phyloP scores from a whole-genome alignment of 495 filamentous ascomycete genomes.

The Tuber borchii region DNA sequence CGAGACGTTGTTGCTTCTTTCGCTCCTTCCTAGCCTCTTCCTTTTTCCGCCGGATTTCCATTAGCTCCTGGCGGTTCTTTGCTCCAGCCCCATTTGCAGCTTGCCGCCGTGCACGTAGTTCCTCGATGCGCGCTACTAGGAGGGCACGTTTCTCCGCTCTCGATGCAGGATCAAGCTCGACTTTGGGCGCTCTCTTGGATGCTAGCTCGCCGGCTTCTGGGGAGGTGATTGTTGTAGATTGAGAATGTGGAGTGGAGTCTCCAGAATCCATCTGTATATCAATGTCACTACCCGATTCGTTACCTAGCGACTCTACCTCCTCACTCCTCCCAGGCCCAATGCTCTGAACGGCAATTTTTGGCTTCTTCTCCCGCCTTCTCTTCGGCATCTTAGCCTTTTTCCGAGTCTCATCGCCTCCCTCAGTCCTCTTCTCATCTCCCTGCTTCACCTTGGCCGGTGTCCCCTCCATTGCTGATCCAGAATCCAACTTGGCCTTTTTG shows the following conservation, averaged over 20 bases:
- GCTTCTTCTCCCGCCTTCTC: conserved; percentile 48
- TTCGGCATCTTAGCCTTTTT: conserved; percentile 46
- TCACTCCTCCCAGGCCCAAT: conserved; percentile 33
- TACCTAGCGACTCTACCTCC: conserved; percentile 43
- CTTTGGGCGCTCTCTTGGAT: conserved; percentile 66
- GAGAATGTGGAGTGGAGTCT: conserved; percentile 44
- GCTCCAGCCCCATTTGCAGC: conserved; percentile 74
- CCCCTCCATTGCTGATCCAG: conserved; percentile 40
- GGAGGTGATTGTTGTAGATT: conserved; percentile 40
- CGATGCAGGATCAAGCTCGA: conserved; percentile 58
- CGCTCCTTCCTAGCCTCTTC: conserved; percentile 75
- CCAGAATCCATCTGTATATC: conserved; percentile 35
- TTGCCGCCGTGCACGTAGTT: conserved; percentile 71
- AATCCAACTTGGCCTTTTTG: conserved; percentile 49
- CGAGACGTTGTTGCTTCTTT: conserved; percentile 71
- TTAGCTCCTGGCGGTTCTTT: conserved; percentile 74
- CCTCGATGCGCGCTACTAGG: conserved; percentile 71
- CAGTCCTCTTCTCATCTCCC: conserved; percentile 35
- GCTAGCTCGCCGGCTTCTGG: conserved; percentile 37
- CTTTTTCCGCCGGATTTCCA: conserved; percentile 80
- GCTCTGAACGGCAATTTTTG: conserved; percentile 34
- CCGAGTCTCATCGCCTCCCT: conserved; percentile 42
- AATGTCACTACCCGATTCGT: conserved; percentile 9
- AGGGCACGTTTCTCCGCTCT: conserved; percentile 59
- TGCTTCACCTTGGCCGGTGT: conserved; percentile 45